phyloP scores from a whole-genome alignment of 805 yeast species.

The Cyberlindnera euphorbiae region DNA sequence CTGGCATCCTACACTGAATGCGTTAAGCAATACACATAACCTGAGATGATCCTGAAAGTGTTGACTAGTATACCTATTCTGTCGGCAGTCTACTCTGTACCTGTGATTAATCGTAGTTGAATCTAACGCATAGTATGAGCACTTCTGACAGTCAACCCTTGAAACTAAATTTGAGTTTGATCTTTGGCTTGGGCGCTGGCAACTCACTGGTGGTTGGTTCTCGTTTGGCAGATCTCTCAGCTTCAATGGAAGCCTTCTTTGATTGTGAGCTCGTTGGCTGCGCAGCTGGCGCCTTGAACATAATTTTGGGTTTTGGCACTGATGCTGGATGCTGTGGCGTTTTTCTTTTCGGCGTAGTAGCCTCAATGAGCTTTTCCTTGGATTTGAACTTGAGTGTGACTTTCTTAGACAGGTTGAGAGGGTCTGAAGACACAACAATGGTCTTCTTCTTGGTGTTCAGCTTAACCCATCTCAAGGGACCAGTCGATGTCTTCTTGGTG shows the following conservation, averaged over 20 bases:
- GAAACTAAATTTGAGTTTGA: constrained; percentile 2
- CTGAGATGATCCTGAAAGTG: too few species aligned
- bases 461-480: constrained; percentile 38
- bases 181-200: constrained; percentile 1
- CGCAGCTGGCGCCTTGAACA: not conserved
- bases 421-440: constrained; percentile 38
- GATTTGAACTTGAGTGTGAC: constrained; percentile 7
- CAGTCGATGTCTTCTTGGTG: constrained; percentile 19
- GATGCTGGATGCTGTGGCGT: not conserved
- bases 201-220: too few species aligned
- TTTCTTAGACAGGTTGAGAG: constrained; percentile 27
- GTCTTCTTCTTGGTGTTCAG: constrained; percentile 32
- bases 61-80: too few species aligned
- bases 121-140: too few species aligned
- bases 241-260: too few species aligned
- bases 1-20: too few species aligned
- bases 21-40: too few species aligned
- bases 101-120: too few species aligned
- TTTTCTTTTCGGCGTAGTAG: not conserved
- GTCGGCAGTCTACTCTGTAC: too few species aligned
- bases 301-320: not conserved
- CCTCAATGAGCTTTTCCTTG: constrained; percentile 2
- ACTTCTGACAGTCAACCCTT: too few species aligned
- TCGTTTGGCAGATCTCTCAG: too few species aligned
- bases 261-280: not conserved